phyloP scores from a whole-genome alignment of 352 stramenopile species.

The Globisporangium cederbergense region DNA sequence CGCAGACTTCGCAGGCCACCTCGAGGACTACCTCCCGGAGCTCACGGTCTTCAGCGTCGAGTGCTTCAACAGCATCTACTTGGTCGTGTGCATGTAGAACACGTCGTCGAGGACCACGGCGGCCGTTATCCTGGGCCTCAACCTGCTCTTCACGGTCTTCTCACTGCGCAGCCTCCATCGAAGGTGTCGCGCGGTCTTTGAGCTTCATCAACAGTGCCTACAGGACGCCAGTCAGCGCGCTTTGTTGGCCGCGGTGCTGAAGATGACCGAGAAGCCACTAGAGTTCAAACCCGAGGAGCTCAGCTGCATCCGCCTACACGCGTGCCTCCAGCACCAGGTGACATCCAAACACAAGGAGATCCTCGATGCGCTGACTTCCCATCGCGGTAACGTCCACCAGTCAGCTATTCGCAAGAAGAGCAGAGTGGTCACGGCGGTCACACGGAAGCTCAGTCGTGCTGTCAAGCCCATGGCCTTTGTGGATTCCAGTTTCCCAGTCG shows the following conservation, averaged over 20 bases:
- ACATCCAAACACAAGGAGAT: neutral
- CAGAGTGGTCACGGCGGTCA: neutral
- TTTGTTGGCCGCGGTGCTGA: neutral
- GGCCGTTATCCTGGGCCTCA: neutral
- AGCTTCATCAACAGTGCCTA: neutral
- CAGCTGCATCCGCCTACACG: neutral
- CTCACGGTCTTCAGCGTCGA: neutral
- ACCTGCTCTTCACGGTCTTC: neutral
- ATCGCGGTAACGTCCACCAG: neutral
- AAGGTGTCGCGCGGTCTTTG: neutral
- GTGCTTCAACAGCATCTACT: slow-evolving; percentile 1
- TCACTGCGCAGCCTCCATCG: neutral
- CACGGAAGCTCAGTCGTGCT: neutral
- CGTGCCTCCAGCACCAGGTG: neutral
- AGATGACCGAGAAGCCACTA: neutral
- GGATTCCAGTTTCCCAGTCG: neutral
- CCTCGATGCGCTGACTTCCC: neutral
- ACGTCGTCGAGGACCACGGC: neutral
- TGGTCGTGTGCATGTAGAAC: neutral
- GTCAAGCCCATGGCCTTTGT: neutral
- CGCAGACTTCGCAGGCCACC: neutral
- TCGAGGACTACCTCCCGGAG: neutral
- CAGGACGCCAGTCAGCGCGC: neutral
- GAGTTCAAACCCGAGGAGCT: neutral
- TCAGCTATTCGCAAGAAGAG: neutral